Conservation (phyloP, 768 basidiomycete species). For the Plicaturopsis crispa region DNA sequence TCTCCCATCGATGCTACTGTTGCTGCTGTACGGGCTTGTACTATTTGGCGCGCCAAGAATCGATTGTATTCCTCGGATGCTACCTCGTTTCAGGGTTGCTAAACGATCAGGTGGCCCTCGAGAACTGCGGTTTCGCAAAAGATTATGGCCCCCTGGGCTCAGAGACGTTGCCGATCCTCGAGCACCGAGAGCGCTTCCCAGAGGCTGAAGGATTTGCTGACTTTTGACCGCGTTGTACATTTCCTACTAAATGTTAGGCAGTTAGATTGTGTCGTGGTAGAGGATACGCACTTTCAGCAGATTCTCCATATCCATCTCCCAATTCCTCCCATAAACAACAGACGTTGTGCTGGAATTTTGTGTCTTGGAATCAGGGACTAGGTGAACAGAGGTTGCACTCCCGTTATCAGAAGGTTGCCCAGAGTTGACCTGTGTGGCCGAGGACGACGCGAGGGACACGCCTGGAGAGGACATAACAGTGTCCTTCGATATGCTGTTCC, state of each 20-base stretch:
- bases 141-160: conserved; percentile 40
- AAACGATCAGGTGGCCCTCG: conserved; percentile 67
- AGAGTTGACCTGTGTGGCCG: conserved; percentile 14
- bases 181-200: conserved; percentile 32
- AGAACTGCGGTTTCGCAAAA: conserved; percentile 64
- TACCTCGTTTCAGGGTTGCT: conserved; percentile 79
- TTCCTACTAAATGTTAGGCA: conserved; percentile 71
- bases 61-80: conserved; percentile 82
- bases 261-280: too few species aligned
- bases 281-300: conserved; percentile 62
- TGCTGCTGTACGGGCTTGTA: conserved; percentile 80
- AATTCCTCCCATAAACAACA: conserved; percentile 52
- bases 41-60: conserved; percentile 61
- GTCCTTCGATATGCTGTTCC: conserved; percentile 72
- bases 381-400: conserved; percentile 60
- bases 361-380: conserved; percentile 33
- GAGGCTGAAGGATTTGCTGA: conserved; percentile 84
- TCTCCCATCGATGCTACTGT: conserved; percentile 77
- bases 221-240: conserved; percentile 91
- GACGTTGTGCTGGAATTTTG: conserved; percentile 23
- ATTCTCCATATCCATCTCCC: conserved; percentile 84
- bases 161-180: conserved; percentile 50
- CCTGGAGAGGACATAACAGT: conserved; percentile 34
- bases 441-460: conserved; percentile 20
- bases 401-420: conserved; percentile 39